Evolutionary conservation across 2,329 filamentous ascomycete genomes (phyloP), one percentile per base, ranked within the genome.

Genomic region (Colletotrichum melonis): DNA sequence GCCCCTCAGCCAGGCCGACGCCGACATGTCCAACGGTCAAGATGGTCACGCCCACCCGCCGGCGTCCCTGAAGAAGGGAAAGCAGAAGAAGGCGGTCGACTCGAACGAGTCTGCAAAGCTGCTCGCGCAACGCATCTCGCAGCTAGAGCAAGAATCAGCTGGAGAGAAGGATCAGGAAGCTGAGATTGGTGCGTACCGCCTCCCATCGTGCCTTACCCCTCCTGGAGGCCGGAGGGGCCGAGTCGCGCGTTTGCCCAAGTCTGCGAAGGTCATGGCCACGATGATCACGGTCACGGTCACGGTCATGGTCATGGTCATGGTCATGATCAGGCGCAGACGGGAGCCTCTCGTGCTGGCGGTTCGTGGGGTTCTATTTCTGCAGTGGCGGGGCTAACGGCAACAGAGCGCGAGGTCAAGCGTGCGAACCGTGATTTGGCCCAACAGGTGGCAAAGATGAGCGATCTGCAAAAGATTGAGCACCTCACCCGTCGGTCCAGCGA

Each of bases 131-230:
- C 95, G 97, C 80, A 98, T 99, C 81, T 96, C 95, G 26, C 97
- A 98, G 85, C 87, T 99, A 72, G 97, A 99, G 83, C 93, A 95
- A 75, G 95, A 98, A 87, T 94, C 93, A 63, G 95, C 95, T 12
- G 94, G 95, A 73, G 95, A 98, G 82, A 98, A 97, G 83, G 96
- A 97, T 78, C 95, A 98, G 84, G 95, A 98, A 84, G 91, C 93
- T 74, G 97, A 98, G 87, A 98, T 99, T 81, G 95, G 95, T 97
- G 86, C 81, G 72, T 73, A 62, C 42, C 56, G 69, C 62, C 67
- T 66, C 67, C 67, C 71, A 66, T 69, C 56, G 8, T 35, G 32
- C 11, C 35, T 66, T 71, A 42, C 63, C 55, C 35, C 26, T 62
- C 42, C 71, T 62, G 62, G 71, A 46, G 32, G 67, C 71, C 67